Conservation (phyloP, 1,139 yeast genomes). For the Geotrichum siamense region DNA sequence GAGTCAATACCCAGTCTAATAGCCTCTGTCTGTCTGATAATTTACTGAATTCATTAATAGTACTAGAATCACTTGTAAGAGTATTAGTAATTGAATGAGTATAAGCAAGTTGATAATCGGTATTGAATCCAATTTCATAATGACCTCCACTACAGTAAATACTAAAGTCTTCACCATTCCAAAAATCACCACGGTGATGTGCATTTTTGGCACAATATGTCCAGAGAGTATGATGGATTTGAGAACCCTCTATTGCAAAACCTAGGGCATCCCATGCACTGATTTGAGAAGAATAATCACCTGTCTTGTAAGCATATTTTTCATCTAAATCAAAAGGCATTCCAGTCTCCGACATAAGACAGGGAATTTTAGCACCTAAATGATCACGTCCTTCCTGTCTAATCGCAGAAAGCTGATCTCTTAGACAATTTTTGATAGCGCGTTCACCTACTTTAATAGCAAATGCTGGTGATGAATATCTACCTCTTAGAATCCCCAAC, state of each 20-base stretch:
- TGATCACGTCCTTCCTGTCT: constrained; percentile 47
- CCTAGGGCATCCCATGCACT: constrained; percentile 77
- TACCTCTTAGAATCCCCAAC: constrained; percentile 76
- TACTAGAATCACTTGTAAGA: constrained; percentile 6
- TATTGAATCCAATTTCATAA: background rate
- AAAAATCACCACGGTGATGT: constrained; percentile 78
- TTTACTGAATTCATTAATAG: background rate
- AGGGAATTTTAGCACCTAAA: constrained; percentile 36
- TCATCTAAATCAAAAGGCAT: constrained; percentile 93
- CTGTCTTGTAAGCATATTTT: constrained; percentile 56
- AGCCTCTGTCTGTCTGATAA: background rate
- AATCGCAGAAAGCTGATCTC: constrained; percentile 58
- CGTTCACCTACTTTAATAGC: constrained; percentile 75
- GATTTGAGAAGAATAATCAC: constrained; percentile 67
- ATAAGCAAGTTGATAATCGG: background rate
- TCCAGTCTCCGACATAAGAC: constrained; percentile 84
- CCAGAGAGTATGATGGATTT: constrained; percentile 77
- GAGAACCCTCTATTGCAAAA: constrained; percentile 67
- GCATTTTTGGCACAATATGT: constrained; percentile 65
- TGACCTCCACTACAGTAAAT: constrained; percentile 68
- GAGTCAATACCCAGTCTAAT: constrained; percentile 1
- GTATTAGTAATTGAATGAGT: constrained; percentile 3
- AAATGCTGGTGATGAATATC: constrained; percentile 59
- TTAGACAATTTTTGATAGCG: constrained; percentile 64
- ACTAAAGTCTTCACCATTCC: constrained; percentile 92